phyloP scores from a whole-genome alignment of 305 asterid genomes.

The Euphrasia arctica region DNA sequence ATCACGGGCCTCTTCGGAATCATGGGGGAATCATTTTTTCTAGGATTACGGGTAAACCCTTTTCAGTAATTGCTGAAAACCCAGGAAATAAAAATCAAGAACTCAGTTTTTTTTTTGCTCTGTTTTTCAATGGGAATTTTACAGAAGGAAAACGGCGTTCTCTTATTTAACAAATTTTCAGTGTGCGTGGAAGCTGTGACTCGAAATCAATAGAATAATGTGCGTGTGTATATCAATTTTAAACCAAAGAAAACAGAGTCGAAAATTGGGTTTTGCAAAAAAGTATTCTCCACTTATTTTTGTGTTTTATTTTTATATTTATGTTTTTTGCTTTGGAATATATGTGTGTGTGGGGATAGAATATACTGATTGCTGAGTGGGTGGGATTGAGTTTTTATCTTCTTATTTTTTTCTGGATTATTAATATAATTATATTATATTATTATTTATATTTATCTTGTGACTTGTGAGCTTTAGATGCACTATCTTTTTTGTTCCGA shows the following conservation, averaged over 20 bases:
- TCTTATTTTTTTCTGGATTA: not conserved
- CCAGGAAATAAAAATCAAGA: constrained; percentile 26
- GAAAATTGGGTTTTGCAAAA: not conserved
- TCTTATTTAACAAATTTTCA: too few species aligned
- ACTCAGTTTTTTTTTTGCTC: constrained; percentile 13
- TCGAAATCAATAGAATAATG: constrained; percentile 6
- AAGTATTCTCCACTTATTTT: constrained; percentile 12
- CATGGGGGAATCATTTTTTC: constrained; percentile 42
- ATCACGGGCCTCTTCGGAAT: constrained; percentile 47
- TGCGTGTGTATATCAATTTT: not conserved
- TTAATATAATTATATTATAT: not conserved
- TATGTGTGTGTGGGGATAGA: constrained; percentile 8
- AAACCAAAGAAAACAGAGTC: not conserved
- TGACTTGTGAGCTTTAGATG: not conserved
- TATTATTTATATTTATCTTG: not conserved
- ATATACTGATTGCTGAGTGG: constrained; percentile 31
- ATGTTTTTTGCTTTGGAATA: constrained; percentile 7
- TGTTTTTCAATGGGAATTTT: constrained; percentile 6
- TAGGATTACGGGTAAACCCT: constrained; percentile 20
- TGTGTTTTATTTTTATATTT: not conserved
- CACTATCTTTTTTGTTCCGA: not conserved
- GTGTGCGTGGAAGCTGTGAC: constrained; percentile 24
- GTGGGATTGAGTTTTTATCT: constrained; percentile 19
- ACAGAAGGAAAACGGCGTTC: too few species aligned
- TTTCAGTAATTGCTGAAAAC: constrained; percentile 23